phyloP scores from a whole-genome alignment of 2,329 filamentous ascomycete genomes.

The Alternaria panax region DNA sequence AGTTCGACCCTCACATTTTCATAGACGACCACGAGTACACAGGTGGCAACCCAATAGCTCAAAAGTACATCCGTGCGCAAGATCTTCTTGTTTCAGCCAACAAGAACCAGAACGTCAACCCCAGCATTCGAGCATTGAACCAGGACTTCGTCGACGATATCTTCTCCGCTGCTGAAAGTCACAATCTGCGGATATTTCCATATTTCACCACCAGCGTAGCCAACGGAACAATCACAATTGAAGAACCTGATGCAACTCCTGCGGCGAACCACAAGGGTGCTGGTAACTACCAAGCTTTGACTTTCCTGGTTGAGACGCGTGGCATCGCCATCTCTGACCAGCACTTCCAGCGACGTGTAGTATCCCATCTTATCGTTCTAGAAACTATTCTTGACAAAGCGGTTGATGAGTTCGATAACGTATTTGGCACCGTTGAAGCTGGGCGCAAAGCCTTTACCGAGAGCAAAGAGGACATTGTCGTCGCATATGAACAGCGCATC shows the following conservation, averaged over 20 bases:
- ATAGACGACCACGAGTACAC: conserved; percentile 39
- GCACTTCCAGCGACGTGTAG: conserved; percentile 36
- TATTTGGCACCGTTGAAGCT: background rate
- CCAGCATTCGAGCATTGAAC: conserved; percentile 34
- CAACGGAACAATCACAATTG: conserved; percentile 29
- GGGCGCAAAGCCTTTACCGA: background rate
- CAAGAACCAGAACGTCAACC: conserved; percentile 43
- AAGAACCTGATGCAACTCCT: conserved; percentile 34
- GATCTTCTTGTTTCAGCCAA: conserved; percentile 38
- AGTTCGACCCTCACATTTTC: conserved; percentile 37
- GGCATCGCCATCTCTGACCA: conserved; percentile 38
- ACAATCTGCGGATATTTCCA: conserved; percentile 30
- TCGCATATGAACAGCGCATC: background rate
- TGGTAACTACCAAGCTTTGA: conserved; percentile 35
- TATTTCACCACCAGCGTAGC: conserved; percentile 32
- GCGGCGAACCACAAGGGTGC: conserved; percentile 40
- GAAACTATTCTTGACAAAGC: conserved; percentile 24
- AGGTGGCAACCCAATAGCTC: conserved; percentile 18
- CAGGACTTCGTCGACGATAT: conserved; percentile 35
- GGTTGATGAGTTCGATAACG: background rate
- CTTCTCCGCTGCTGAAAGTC: conserved; percentile 7
- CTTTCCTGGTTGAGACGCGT: conserved; percentile 36
- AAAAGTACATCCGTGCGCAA: conserved; percentile 31
- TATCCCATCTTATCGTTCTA: conserved; percentile 31
- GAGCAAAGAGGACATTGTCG: background rate